phyloP scores from a whole-genome alignment of 345 rosid genomes.

The Salix koriyanagi region DNA sequence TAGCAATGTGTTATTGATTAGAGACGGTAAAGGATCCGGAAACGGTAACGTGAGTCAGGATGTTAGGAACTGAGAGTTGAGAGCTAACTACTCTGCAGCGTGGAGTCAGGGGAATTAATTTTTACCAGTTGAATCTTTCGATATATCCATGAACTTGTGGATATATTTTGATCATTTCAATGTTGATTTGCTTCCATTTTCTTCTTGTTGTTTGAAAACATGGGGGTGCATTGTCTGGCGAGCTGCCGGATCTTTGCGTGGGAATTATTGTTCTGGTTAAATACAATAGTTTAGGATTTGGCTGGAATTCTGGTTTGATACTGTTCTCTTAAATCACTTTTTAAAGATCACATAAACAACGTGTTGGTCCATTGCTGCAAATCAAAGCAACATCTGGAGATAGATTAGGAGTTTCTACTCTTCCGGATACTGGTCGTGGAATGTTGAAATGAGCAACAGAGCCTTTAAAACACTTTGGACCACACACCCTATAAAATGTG shows the following conservation, averaged over 20 bases:
- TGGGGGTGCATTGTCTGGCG: neutral
- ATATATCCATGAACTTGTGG: neutral
- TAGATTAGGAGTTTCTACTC: neutral
- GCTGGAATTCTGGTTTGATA: neutral
- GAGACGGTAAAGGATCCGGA: neutral
- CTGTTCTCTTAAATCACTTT: neutral
- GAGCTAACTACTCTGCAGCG: neutral
- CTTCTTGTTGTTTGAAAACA: neutral
- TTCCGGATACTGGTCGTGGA: neutral
- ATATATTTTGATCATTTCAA: neutral
- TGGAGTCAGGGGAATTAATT: neutral
- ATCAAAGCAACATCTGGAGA: neutral
- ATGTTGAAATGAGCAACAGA: neutral
- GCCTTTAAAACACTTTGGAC: neutral
- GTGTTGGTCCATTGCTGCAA: neutral
- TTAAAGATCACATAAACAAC: neutral
- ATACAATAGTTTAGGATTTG: neutral
- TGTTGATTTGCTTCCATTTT: neutral
- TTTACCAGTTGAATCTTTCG: neutral
- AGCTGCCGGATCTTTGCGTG: neutral
- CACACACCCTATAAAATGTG: neutral
- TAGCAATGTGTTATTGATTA: neutral
- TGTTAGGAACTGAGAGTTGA: neutral
- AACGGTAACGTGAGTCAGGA: neutral
- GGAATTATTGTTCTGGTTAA: neutral